Percentiles rank a stretch among this genome's conserved stretches.
Evolutionary conservation across 2,329 filamentous ascomycete species (phyloP).

Genomic region (Aspergillus sclerotialis): DNA sequence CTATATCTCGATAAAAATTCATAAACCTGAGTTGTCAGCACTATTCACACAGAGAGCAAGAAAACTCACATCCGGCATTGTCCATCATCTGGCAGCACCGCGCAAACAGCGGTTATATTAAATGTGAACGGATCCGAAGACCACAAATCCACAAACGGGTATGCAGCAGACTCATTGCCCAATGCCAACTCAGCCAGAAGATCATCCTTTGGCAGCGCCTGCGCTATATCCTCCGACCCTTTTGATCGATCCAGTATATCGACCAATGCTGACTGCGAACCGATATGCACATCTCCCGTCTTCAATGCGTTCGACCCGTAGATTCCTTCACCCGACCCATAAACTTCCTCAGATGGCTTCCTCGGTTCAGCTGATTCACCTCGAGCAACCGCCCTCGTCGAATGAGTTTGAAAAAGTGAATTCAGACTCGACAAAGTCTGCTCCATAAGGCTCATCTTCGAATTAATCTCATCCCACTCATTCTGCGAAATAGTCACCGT

Average conservation of each 20-base stretch:
- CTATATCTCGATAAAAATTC: constrained; percentile 48
- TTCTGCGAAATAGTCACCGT: constrained; percentile 23
- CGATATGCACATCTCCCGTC: constrained; percentile 51
- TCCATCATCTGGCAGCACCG: constrained; percentile 48
- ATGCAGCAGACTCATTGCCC: constrained; percentile 54
- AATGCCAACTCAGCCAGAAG: constrained; percentile 53
- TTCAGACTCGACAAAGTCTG: constrained; percentile 25
- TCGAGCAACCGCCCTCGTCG: constrained; percentile 8
- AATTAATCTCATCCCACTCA: constrained; percentile 30
- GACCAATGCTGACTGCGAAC: constrained; percentile 51
- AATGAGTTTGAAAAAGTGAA: constrained; percentile 23
- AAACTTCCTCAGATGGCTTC: constrained; percentile 7
- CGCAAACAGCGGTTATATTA: constrained; percentile 49
- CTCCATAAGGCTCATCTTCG: constrained; percentile 29
- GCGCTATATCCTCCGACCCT: constrained; percentile 28
- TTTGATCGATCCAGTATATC: constrained; percentile 47
- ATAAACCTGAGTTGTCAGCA: constrained; percentile 48
- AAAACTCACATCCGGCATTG: constrained; percentile 38
- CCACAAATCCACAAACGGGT: constrained; percentile 57
- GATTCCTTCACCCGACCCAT: constrained; percentile 17
- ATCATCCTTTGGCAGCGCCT: constrained; percentile 51
- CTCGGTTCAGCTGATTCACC: background rate
- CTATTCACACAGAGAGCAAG: too few species aligned
- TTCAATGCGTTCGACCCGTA: constrained; percentile 27
- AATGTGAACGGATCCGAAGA: constrained; percentile 52